A percentile compares a stretch with the other conserved stretches of the same genome.
Evolutionary conservation across 1,139 yeast genomes (phyloP).

Genomic region (Candida sanyaensis): DNA sequence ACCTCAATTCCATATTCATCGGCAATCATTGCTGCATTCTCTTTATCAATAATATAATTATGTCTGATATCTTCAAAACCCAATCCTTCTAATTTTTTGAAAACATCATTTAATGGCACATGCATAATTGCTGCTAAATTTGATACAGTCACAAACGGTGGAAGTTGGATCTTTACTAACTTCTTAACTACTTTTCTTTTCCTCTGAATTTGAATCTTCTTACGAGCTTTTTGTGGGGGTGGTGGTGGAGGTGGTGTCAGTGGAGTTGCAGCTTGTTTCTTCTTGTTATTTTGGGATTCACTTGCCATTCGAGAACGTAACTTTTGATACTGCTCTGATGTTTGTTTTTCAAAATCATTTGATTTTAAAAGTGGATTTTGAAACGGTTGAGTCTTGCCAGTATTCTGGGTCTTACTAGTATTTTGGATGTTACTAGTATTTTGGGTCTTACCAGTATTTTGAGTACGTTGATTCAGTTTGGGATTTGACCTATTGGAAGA

Average conservation of each 20-base stretch:
- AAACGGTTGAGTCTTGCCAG: constrained; percentile 3
- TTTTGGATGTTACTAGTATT: too few relatives aligned
- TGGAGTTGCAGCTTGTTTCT: not conserved
- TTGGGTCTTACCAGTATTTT: constrained; percentile 6
- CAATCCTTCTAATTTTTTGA: constrained; percentile 57
- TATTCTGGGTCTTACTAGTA: constrained; percentile 4
- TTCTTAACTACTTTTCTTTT: constrained; percentile 16
- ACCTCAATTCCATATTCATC: constrained; percentile 84
- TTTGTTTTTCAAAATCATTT: constrained; percentile 3
- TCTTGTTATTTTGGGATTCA: not conserved
- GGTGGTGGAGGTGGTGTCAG: not conserved
- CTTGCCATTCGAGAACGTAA: constrained; percentile 2
- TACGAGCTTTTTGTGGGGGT: constrained; percentile 1
- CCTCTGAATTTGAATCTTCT: constrained; percentile 9
- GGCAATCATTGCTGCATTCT: constrained; percentile 82
- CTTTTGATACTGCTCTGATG: constrained; percentile 4
- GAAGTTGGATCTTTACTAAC: constrained; percentile 52
- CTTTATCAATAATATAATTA: constrained; percentile 81
- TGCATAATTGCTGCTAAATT: constrained; percentile 73
- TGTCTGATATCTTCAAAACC: constrained; percentile 80
- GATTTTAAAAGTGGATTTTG: constrained; percentile 2
- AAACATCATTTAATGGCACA: constrained; percentile 61
- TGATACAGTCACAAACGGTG: constrained; percentile 72
- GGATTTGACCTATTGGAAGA: not conserved
- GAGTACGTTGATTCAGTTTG: constrained; percentile 9